phyloP scores from a whole-genome alignment of 371 early-diverging fungal genomes.

The Neoconidiobolus thromboides region DNA sequence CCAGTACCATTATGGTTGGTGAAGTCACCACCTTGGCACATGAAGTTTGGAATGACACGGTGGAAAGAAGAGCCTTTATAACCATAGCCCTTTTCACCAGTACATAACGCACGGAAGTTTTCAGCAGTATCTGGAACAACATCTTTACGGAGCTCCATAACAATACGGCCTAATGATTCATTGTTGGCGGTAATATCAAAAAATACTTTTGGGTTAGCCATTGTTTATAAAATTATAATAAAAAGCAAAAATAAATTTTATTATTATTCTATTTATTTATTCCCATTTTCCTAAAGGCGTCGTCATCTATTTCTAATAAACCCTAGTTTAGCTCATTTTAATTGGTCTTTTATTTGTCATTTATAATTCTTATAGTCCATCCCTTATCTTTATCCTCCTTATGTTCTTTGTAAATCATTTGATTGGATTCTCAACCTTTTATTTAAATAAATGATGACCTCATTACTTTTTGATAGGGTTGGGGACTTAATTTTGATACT shows the following conservation, averaged over 20 bases:
- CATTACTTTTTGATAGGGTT: too few species aligned
- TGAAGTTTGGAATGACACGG: conserved; percentile 85
- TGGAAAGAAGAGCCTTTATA: conserved; percentile 70
- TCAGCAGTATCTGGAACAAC: conserved; percentile 90
- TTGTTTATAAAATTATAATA: neutral
- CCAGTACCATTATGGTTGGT: conserved; percentile 91
- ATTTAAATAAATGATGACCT: too few species aligned
- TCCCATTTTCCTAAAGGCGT: neutral
- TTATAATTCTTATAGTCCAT: too few species aligned
- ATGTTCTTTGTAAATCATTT: too few species aligned
- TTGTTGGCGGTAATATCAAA: conserved; percentile 67
- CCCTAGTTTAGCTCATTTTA: too few species aligned
- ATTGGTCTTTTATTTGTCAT: too few species aligned
- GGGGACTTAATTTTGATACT: too few species aligned
- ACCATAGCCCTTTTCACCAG: conserved; percentile 39
- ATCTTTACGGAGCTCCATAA: conserved; percentile 67
- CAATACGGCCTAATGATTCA: conserved; percentile 54
- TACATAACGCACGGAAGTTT: conserved; percentile 93
- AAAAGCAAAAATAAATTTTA: too few species aligned
- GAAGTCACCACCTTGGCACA: conserved; percentile 99
- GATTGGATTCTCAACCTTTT: too few species aligned
- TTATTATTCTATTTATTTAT: neutral
- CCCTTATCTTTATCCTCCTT: too few species aligned
- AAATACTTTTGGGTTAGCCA: conserved; percentile 31
- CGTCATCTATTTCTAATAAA: too few species aligned